Evolutionary conservation across 2,329 filamentous ascomycete species (phyloP), one percentile per base, ranked within the genome.

Genomic region (Colletotrichum falcatum): DNA sequence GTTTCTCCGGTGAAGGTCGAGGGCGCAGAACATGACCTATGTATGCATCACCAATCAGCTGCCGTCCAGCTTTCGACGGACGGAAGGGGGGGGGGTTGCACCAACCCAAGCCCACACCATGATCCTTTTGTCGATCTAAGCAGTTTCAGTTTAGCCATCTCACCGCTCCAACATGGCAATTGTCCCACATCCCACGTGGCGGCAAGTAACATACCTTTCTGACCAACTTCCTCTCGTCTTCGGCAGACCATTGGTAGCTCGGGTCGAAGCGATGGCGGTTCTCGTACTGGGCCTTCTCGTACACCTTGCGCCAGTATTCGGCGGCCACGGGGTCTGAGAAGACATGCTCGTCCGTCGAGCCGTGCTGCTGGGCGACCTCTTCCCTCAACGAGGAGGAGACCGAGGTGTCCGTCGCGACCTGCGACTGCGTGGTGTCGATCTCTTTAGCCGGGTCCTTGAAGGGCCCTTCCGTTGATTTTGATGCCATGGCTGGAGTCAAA

Each of bases 251-350:
- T 51, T 70, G 46, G 55, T 59, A 73, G 28, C 14, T 72, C 14
- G 87, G 87, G 72, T 91, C 88, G 75, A 88, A 91, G 16, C 89
- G 84, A 75, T 91, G 89, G 0, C 84, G 80, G 23, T 89, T 89
- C 78, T 91, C 89, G 74, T 91, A 91, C 0, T 78, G 72, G 1
- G 87, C 86, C 8, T 84, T 83, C 72, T 89, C 86, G 70, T 89
- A 90, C 5, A 88, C 76, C 5, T 79, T 78, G 2, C 81, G 80
- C 83, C 87, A 90, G 74, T 87, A 83, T n/a, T 85, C 83, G 1
- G 87, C 86, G 2, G 86, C 79, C 3, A 81, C 79, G 2, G 85
- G 83, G 60, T 89, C 85, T 0, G 83, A 79, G 73, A 90, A 90
- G 44, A 81, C 65, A 55, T 85, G 82, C n/a, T 80, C 78, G 2